Evolutionary conservation across 106 monocot species (phyloP), one percentile per base, ranked within the genome.

Genomic region (Hemerocallis citrina): DNA sequence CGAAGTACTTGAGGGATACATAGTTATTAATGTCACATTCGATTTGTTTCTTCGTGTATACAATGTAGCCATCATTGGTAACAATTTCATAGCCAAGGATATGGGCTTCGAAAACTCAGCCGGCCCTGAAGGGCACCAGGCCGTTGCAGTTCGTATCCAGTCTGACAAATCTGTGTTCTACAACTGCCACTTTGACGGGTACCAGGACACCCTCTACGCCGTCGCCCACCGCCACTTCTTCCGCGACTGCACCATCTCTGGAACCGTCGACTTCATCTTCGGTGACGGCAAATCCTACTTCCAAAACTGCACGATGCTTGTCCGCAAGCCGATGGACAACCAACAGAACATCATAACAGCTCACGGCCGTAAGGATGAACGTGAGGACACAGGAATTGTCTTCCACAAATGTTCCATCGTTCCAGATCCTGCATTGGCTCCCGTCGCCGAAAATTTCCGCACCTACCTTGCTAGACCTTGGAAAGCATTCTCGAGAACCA

Each of bases 231-330:
- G 86, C 11, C 86, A 87, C 49, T 85, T 56, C 72, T 85, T 76
- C 65, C 77, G 85, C 13, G 80, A 70, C 4, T 80, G 84, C 69
- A 43, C 65, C 62, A 69, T 82, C 71, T 34, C 79, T 28, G 86
- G 81, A 51, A 81, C 81, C 50, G 69, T 87, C 64, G 88, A 89
- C 77, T 89, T 84, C 77, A 72, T 89, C 69, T 88, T 83, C 75
- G 88, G 88, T 47, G 59, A 88, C 67, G 63, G 83, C 14, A 44
- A 48, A n/a, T 13, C 66, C 14, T 50, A 80, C 66, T 56, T 89
- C 70, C 88, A 89, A 51, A 84, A 89, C 80, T 89, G 84, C 77
- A n/a, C 50, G 6, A 58, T 89, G 58, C 14, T 77, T 9, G 71
- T 69, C 14, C 57, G 88, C n/a, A 70, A 65, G 30, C 84, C 84